Base-by-base conservation (phyloP, 2,329 filamentous ascomycete species). In the Cordyceps cateniannulata region DNA sequence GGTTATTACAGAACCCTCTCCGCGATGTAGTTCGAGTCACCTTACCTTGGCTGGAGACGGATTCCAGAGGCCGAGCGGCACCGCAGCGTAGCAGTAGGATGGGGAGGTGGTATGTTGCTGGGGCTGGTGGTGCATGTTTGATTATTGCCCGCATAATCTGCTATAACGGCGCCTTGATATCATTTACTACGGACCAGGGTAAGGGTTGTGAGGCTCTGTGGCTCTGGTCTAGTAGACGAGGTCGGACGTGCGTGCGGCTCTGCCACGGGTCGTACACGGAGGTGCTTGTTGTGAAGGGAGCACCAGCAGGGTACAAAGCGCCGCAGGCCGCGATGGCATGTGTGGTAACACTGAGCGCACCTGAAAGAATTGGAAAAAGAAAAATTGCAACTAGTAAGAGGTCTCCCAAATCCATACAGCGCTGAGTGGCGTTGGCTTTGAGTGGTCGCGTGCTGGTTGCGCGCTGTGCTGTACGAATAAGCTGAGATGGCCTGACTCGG, bases 1-100 rank as follows among this genome's bases (percentile, higher is more conserved):
- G 9, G 27, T 35, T 45, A 35, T 18, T 59, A 59, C 56, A 59
- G 24, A 59, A 59, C 56, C 56, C 56, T 59, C 56, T 59, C 47
- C 56, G 56, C 56, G 35, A 16, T 38, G 42, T 44, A 18, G 32
- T 29, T 40, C 56, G 24, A 50, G 47, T 59, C 10, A 44, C 56
- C 56, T 42, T 59, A 32, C 35, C 35, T 47, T 45, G 42, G n/a
- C n/a, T n/a, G 12, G 27, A 25, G 10, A 48, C 25, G 38, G 7
- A 45, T 8, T 56, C 5, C 20, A 25, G 50, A 42, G 53, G 40
- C 42, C 53, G 42, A 50, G 55, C 55, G 45, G 45, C 55, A 44
- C 45, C 32, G 45, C 32, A 50, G 32, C 10, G 18, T 24, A 25
- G 32, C 20, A 48, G 7, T 47, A 24, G 18, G 32, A 58, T 29